Evolutionary conservation across 2,329 filamentous ascomycete species (phyloP), one percentile per base, ranked within the genome.

Genomic region (Cordyceps militaris): DNA sequence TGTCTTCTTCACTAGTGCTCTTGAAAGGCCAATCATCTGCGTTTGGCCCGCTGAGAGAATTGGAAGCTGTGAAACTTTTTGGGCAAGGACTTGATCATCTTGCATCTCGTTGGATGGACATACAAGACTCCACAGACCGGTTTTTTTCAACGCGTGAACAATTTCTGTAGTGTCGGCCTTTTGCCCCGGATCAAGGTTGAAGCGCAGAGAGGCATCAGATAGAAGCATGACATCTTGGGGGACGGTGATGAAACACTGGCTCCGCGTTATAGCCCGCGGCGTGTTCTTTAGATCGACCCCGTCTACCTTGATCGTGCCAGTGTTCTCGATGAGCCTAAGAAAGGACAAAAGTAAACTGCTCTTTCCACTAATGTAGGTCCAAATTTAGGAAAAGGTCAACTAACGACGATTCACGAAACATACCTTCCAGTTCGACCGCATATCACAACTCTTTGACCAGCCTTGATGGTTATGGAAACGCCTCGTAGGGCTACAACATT

Each of bases 21-120:
- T 63, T 6, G 67, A 65, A 2, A 73, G 60, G 3, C 67, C 66
- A 23, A 73, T 62, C 0, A 73, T 64, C 52, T 73, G 70, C 2
- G 62, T 57, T 57, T 73, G 69, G 3, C 71, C 70, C 1, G 63
- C 63, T 1, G 70, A 73, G 3, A 74, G 58, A 8, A 63, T 55
- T 1, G 63, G 65, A 2, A 72, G 60, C 2, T 53, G 50, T 2
- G 64, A 65, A 4, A 73, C 47, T 2, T 60, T 59, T 4, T 56
- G 59, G 6, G 56, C 11, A 32, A 64, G 53, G 1, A 57, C 36
- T n/a, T n/a, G n/a, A n/a, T n/a, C n/a, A n/a, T n/a, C n/a, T n/a
- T n/a, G n/a, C n/a, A n/a, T n/a, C n/a, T n/a, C n/a, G n/a, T n/a
- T n/a, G n/a, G n/a, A n/a, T n/a, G n/a, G n/a, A n/a, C n/a, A n/a